Evolutionary conservation across 1,284 basidiomycete species (phyloP).

Genomic region (Pseudomicrostroma phylloplanum): DNA sequence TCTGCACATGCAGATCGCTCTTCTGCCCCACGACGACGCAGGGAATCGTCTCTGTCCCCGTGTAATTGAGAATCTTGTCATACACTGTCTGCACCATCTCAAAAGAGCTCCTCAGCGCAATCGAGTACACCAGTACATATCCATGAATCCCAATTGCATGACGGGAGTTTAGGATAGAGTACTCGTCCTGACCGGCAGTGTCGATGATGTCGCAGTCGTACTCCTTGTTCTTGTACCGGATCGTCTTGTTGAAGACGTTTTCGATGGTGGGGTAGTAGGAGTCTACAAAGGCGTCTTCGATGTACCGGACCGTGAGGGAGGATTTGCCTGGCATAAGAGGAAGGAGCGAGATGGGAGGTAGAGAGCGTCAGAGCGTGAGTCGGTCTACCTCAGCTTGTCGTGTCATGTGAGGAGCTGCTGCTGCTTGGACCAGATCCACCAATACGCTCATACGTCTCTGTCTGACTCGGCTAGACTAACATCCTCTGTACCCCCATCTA

Average conservation of each 20-base stretch:
- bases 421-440: not conserved
- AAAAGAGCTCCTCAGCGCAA: conserved; percentile 83
- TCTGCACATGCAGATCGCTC: conserved; percentile 70
- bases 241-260: conserved; percentile 73
- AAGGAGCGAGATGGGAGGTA: no score
- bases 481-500: not conserved
- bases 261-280: conserved; percentile 94
- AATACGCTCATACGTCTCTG: not conserved
- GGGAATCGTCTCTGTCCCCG: conserved; percentile 79
- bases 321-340: conserved; percentile 64
- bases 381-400: not conserved
- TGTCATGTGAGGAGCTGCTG: not conserved
- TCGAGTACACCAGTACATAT: conserved; percentile 87
- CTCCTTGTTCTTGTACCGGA: conserved; percentile 74
- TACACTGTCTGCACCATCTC: conserved; percentile 93
- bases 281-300: conserved; percentile 58
- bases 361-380: not conserved
- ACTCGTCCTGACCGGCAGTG: conserved; percentile 94
- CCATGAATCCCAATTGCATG: conserved; percentile 77
- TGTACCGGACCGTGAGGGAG: conserved; percentile 57
- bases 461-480: not conserved
- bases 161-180: conserved; percentile 72
- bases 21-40: conserved; percentile 97
- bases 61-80: conserved; percentile 95
- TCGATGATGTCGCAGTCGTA: conserved; percentile 98